Evolutionary conservation across 257 asterid species (phyloP).

Genomic region (Solanum megistacrolobum): DNA sequence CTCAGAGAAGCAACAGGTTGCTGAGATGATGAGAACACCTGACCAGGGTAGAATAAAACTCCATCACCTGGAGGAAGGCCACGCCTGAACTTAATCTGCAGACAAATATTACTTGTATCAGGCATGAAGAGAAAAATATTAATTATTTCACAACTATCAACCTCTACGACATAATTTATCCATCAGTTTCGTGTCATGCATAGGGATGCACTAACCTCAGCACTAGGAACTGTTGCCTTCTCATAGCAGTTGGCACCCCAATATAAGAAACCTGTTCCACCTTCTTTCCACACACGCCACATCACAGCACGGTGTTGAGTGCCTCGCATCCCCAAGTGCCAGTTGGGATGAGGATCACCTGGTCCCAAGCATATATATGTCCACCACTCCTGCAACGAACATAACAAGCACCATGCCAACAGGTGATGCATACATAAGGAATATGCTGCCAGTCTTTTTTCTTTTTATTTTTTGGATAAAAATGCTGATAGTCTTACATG

Average conservation of each 20-base stretch:
- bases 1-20: constrained; percentile 94
- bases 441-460: neutral
- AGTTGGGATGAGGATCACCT: constrained; percentile 95
- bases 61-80: constrained; percentile 99
- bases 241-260: constrained; percentile 99
- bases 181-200: neutral
- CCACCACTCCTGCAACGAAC: constrained; percentile 87
- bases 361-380: constrained; percentile 98
- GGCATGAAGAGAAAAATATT: neutral
- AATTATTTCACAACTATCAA: neutral
- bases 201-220: constrained; percentile 54
- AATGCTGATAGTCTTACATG: neutral
- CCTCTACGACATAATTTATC: neutral
- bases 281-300: constrained; percentile 99
- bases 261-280: constrained; percentile 88
- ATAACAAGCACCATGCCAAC: neutral
- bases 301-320: constrained; percentile 97
- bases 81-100: constrained; percentile 84
- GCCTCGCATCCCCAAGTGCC: constrained; percentile 99
- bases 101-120: neutral
- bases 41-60: constrained; percentile 89
- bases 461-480: neutral
- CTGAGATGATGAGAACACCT: constrained; percentile 81
- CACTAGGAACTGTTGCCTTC: constrained; percentile 82
- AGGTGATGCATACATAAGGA: neutral